Evolutionary conservation across 108 stramenopile species (phyloP).

Genomic region (Pseudonitzschia pungens): DNA sequence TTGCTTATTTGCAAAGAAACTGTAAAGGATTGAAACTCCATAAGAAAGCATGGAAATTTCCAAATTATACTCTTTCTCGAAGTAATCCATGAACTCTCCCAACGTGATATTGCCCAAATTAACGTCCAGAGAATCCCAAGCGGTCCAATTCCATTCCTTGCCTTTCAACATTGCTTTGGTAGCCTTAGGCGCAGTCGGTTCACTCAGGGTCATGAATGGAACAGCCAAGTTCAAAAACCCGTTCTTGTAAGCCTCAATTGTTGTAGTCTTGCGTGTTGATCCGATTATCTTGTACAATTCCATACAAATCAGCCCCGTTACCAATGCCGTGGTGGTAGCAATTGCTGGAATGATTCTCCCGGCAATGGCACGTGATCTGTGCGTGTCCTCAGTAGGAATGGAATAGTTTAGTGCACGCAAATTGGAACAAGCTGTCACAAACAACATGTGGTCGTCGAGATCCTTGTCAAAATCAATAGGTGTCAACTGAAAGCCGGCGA

Average conservation of each 20-base stretch:
- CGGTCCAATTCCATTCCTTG: slow-evolving; percentile 94
- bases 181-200: slow-evolving; percentile 89
- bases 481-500: slow-evolving; percentile 86
- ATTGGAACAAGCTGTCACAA: slow-evolving; percentile 96
- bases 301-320: slow-evolving; percentile 95
- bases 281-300: slow-evolving; percentile 97
- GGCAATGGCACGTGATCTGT: slow-evolving; percentile 96
- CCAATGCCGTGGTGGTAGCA: slow-evolving; percentile 98
- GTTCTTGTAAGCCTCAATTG: slow-evolving; percentile 93
- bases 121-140: slow-evolving; percentile 96
- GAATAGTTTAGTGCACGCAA: slow-evolving; percentile 95
- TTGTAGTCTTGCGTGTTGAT: slow-evolving; percentile 82
- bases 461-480: slow-evolving; percentile 99
- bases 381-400: slow-evolving; percentile 97
- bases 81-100: slow-evolving; percentile 87
- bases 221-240: slow-evolving; percentile 94
- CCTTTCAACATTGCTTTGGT: slow-evolving; percentile 85
- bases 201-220: slow-evolving; percentile 95
- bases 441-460: slow-evolving; percentile 95
- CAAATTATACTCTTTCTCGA: slow-evolving; percentile 92
- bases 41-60: slow-evolving; percentile 97
- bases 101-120: slow-evolving; percentile 87
- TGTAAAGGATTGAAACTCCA: slow-evolving; percentile 95
- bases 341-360: slow-evolving; percentile 99
- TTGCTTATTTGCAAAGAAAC: slow-evolving; percentile 96